These are phyloP conservation scores for Fusarium sublunatum DNA, from an alignment of 2,329 filamentous ascomycete species.

Conservation along the genomic window DNA sequence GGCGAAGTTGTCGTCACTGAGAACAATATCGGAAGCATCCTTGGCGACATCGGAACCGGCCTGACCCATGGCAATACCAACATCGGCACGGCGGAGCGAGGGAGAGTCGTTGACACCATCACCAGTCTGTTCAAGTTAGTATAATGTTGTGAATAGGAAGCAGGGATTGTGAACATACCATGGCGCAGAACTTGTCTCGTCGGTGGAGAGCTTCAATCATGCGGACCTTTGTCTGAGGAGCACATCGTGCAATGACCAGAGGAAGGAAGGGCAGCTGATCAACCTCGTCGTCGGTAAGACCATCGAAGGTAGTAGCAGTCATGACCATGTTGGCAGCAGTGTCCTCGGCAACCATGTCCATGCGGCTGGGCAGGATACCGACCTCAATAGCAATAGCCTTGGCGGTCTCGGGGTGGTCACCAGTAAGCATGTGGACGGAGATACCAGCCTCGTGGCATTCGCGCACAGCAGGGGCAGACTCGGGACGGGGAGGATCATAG, in stretches of 20 bases:
- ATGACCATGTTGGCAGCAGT: slow-evolving; percentile 70
- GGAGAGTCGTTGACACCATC: slow-evolving; percentile 81
- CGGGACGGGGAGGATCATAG: slow-evolving; percentile 76
- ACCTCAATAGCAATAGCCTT: slow-evolving; percentile 71
- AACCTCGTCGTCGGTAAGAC: slow-evolving; percentile 70
- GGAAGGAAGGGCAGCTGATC: slow-evolving; percentile 73
- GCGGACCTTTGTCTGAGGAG: slow-evolving; percentile 76
- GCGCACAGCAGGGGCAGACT: slow-evolving; percentile 70
- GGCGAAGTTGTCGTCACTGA: slow-evolving; percentile 80
- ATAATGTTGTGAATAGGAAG: background rate
- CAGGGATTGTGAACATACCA: slow-evolving; percentile 54
- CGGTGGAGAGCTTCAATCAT: slow-evolving; percentile 80
- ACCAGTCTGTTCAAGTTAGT: slow-evolving; percentile 61
- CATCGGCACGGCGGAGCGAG: slow-evolving; percentile 75
- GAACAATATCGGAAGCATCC: slow-evolving; percentile 72
- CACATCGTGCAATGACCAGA: slow-evolving; percentile 75
- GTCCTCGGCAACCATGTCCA: slow-evolving; percentile 62
- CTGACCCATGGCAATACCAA: slow-evolving; percentile 76
- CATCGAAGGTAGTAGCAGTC: slow-evolving; percentile 73
- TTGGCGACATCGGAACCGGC: slow-evolving; percentile 74
- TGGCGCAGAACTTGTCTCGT: slow-evolving; percentile 72
- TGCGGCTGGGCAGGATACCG: slow-evolving; percentile 65
- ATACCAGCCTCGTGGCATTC: slow-evolving; percentile 72
- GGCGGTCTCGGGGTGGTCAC: slow-evolving; percentile 72
- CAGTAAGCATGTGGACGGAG: slow-evolving; percentile 75